Base-by-base conservation (phyloP, 2,329 filamentous ascomycete genomes). In the Aschersonia sp. region DNA sequence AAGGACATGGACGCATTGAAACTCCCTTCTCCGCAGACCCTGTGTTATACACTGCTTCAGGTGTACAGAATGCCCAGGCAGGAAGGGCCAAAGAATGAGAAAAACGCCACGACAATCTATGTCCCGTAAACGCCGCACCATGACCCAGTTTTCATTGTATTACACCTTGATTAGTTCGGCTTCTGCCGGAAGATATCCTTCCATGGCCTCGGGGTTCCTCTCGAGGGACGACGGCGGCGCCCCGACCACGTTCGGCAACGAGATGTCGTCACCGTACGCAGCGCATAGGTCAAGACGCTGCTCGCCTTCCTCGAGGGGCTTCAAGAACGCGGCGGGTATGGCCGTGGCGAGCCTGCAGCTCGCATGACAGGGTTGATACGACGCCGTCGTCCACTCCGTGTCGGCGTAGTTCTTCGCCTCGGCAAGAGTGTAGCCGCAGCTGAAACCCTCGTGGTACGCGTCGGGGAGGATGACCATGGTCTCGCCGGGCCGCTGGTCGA, bases 351-450 rank as follows among this genome's bases (percentile, higher is more conserved):
- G 57, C 40, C 58, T 54, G 45, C 64, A 67, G 29, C 54, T 59
- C 28, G 43, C 48, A 30, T 63, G 53, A 32, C 64, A 67, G 9
- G 64, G 59, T 48, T 64, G 59, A 46, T 67, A 67, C 3, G 56
- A 59, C 31, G 59, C 59, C 5, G 60, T 59, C 6, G 54, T 61
- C 64, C 64, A 67, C n/a, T 52, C 54, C 9, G 53, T 51, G 38
- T 66, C 64, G 28, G 64, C 64, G 45, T 67, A 67, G 45, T 67
- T 67, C 50, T 65, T 67, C 40, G 64, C 64, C 48, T 67, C 64
- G 3, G 64, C 64, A 44, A 67, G 59, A 40, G 64, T 67, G 47
- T 67, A 67, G 0, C 64, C 64, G n/a, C 64, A 66, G 53, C 64
- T 66, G 50, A 67, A 67, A 2, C 64, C 64, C 50, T 67, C 62